Percentiles rank a stretch among this genome's conserved stretches.
Evolutionary conservation across 2,329 filamentous ascomycete genomes (phyloP).

Genomic region (Cercospora berteroae): DNA sequence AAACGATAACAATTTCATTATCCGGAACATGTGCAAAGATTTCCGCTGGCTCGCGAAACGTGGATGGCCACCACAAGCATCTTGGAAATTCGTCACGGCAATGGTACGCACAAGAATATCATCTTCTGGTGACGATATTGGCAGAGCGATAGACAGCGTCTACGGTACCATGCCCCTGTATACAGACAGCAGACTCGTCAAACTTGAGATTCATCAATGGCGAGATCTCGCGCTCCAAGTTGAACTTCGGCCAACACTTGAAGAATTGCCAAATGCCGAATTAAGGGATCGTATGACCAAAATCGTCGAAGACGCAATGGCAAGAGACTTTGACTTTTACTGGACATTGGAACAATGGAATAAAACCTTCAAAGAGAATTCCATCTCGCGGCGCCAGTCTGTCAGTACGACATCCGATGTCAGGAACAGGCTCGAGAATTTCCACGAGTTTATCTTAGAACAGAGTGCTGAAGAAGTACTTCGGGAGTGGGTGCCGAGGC

Average conservation of each 20-base stretch:
- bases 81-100: background rate
- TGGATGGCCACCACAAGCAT: background rate
- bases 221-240: background rate
- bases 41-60: background rate
- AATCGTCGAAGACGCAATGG: background rate
- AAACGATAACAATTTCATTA: conserved; percentile 1
- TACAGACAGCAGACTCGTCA: background rate
- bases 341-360: background rate
- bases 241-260: background rate
- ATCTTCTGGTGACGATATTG: background rate
- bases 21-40: background rate
- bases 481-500: background rate
- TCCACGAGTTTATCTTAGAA: background rate
- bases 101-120: background rate
- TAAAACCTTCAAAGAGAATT: background rate
- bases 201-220: background rate
- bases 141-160: background rate
- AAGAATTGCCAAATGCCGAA: background rate
- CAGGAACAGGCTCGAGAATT: background rate
- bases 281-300: background rate
- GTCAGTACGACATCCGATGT: background rate
- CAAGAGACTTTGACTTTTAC: background rate
- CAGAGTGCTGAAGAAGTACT: background rate
- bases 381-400: background rate
- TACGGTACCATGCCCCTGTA: background rate